Percentiles rank a stretch among this genome's conserved stretches.
Evolutionary conservation across 2,329 filamentous ascomycete species (phyloP).

Genomic region (Aureobasidium pullulans): DNA sequence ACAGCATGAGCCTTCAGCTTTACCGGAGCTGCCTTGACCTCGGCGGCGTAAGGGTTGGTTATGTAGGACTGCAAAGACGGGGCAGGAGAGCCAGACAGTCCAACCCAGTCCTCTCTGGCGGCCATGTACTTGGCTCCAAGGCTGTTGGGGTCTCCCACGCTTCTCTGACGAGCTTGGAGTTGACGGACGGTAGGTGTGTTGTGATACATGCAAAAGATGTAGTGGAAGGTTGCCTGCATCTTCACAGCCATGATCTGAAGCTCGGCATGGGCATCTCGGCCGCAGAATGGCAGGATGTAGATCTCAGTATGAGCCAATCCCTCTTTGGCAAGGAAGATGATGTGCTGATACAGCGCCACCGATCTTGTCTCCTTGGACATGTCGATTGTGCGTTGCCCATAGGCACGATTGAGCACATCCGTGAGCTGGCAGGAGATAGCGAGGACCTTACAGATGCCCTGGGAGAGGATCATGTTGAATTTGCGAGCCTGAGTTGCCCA

Average conservation of each 20-base stretch:
- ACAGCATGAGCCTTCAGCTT: neutral
- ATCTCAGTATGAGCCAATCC: slow-evolving; percentile 78
- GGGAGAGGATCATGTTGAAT: slow-evolving; percentile 65
- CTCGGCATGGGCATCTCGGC: slow-evolving; percentile 69
- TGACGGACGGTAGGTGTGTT: slow-evolving; percentile 73
- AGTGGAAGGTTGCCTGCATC: slow-evolving; percentile 86
- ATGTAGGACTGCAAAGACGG: slow-evolving; percentile 33
- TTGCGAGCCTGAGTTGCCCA: slow-evolving; percentile 71
- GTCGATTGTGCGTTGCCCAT: slow-evolving; percentile 76
- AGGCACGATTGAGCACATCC: slow-evolving; percentile 71
- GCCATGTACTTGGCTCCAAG: neutral
- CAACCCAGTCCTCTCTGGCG: neutral
- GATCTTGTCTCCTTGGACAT: slow-evolving; percentile 70
- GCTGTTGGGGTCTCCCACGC: neutral
- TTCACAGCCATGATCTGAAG: slow-evolving; percentile 88
- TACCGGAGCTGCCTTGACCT: slow-evolving; percentile 24
- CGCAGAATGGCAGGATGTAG: slow-evolving; percentile 65
- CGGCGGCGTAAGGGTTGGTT: slow-evolving; percentile 40
- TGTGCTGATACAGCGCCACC: slow-evolving; percentile 78
- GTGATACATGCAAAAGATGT: slow-evolving; percentile 94
- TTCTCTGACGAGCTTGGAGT: slow-evolving; percentile 27
- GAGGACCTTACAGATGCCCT: slow-evolving; percentile 82
- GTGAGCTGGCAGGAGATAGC: slow-evolving; percentile 85
- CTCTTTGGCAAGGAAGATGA: slow-evolving; percentile 91
- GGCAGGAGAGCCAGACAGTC: slow-evolving; percentile 33